Percentiles rank a stretch among this genome's conserved stretches.
Evolutionary conservation across 352 stramenopile species (phyloP).

Genomic region (Globisporangium orthogonon): DNA sequence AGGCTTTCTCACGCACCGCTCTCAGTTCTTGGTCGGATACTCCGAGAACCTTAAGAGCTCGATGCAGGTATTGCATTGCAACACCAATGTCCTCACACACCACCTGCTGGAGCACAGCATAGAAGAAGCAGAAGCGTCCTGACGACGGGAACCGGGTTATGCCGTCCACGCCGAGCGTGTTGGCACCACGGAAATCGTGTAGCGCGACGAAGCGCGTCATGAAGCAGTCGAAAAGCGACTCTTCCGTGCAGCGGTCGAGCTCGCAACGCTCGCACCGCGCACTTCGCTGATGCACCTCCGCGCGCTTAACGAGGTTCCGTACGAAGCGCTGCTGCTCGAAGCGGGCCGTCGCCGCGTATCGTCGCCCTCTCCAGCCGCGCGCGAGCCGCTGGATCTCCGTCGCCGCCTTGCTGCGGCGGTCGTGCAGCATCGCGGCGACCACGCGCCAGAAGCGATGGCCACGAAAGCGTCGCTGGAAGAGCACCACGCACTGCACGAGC

Average conservation of each 20-base stretch:
- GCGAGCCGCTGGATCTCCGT: conserved; percentile 32
- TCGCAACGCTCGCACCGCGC: conserved; percentile 24
- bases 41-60: conserved; percentile 13
- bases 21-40: conserved; percentile 22
- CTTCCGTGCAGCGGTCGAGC: conserved; percentile 23
- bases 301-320: conserved; percentile 16
- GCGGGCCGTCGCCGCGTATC: conserved; percentile 15
- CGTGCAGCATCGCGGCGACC: conserved; percentile 25
- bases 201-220: conserved; percentile 43
- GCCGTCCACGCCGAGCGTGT: conserved; percentile 26
- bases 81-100: conserved; percentile 38
- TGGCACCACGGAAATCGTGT: conserved; percentile 36
- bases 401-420: conserved; percentile 19
- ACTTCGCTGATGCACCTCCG: conserved; percentile 15
- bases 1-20: conserved; percentile 18
- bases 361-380: conserved; percentile 29
- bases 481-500: conserved; percentile 26
- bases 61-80: conserved; percentile 25
- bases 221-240: conserved; percentile 40
- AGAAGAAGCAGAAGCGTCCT: conserved; percentile 33
- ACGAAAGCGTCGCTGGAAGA: conserved; percentile 38
- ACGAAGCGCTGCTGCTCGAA: conserved; percentile 37
- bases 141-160: conserved; percentile 32
- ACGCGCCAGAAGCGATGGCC: conserved; percentile 38
- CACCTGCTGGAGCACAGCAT: conserved; percentile 28